These are phyloP conservation scores for Aureobasidium sp. DNA, from an alignment of 2,329 filamentous ascomycete genomes.

Conservation along the genomic window DNA sequence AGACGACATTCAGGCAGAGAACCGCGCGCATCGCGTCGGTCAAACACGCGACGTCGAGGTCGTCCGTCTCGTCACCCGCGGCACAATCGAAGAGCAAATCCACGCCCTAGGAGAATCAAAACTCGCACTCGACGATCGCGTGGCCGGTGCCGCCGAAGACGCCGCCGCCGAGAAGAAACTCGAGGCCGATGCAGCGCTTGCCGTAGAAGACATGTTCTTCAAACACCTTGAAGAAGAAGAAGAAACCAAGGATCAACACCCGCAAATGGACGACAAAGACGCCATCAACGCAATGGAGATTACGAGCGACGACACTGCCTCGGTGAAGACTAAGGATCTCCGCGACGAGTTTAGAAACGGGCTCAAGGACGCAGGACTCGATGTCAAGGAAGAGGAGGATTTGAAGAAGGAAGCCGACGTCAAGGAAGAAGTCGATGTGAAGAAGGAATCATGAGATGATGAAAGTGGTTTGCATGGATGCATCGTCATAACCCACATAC, in stretches of 20 bases:
- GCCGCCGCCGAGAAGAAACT: constrained; percentile 36
- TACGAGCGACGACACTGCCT: neutral
- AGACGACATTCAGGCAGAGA: constrained; percentile 97
- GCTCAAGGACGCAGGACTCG: constrained; percentile 36
- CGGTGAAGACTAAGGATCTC: constrained; percentile 26
- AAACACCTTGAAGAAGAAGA: constrained; percentile 18
- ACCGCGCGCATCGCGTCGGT: constrained; percentile 88
- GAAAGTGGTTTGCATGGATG: neutral
- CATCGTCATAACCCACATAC: neutral
- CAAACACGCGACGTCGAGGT: constrained; percentile 89
- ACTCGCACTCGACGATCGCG: constrained; percentile 74
- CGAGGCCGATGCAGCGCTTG: constrained; percentile 32
- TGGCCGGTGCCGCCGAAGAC: constrained; percentile 48
- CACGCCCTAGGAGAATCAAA: constrained; percentile 88
- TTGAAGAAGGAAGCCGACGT: neutral
- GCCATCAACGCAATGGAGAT: constrained; percentile 12
- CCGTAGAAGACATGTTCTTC: constrained; percentile 36
- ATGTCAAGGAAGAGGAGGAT: constrained; percentile 22
- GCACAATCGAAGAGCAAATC: constrained; percentile 89
- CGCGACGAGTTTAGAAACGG: constrained; percentile 37
- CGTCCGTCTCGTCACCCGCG: constrained; percentile 69
- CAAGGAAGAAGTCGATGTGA: neutral
- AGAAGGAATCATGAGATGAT: neutral
- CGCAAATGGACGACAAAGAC: constrained; percentile 14
- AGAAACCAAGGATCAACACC: neutral